Evolutionary conservation across 768 basidiomycete species (phyloP), one percentile per base, ranked within the genome.

Genomic region (Chalciporus chontae): DNA sequence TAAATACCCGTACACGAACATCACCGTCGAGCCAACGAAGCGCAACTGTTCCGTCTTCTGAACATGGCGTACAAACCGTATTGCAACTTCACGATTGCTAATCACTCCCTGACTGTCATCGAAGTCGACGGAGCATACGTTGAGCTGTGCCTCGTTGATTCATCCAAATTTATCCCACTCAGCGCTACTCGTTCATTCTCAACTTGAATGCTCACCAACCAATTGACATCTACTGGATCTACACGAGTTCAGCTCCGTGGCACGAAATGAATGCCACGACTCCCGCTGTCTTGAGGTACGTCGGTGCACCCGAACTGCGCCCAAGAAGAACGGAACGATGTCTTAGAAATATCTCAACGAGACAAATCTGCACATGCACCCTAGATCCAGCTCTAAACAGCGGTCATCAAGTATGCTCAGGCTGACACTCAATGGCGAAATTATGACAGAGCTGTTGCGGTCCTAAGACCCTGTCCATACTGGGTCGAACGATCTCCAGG

Each of bases 391-490:
- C n/a, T n/a, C n/a, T n/a, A n/a, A n/a, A n/a, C n/a, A n/a, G n/a
- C n/a, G n/a, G n/a, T n/a, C n/a, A n/a, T n/a, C n/a, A n/a, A n/a
- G n/a, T n/a, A n/a, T n/a, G n/a, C n/a, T 77, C 51, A 66, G 47
- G 73, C 74, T 9, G 71, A 70, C 17, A 75, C 59, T 45, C 46
- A 54, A 0, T 53, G 47, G 0, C 71, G 69, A 52, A 78, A 79
- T 56, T 78, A 65, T 43, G 48, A 45, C 5, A 81, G 83, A 59
- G 82, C 82, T 0, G 72, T 77, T 52, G 69, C 67, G 48, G 68
- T n/a, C n/a, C n/a, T n/a, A 80, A 39, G 82, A 85, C 60, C 79
- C 78, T 2, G 69, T 81, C 34, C 57, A 55, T n/a, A 55, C 49
- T 0, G 71, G 55, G 13, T 34, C 21, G 11, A 61, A 40, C 60